These are phyloP conservation scores for Microcyclospora pomicola DNA, from an alignment of 2,329 filamentous ascomycete genomes.

Conservation along the genomic window DNA sequence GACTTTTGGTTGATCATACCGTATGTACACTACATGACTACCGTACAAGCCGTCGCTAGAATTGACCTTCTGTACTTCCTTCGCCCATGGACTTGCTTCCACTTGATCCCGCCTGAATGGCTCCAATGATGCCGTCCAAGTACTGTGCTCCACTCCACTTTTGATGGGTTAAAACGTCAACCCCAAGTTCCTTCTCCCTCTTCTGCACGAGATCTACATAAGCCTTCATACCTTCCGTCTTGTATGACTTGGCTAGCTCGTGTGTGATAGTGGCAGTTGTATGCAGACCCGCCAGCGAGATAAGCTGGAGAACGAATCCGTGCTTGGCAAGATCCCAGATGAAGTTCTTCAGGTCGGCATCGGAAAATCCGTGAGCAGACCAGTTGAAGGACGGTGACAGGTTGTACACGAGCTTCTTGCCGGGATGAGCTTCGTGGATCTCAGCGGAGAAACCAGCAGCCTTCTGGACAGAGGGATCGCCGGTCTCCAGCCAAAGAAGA, in stretches of 20 bases:
- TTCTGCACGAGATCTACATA: conserved; percentile 91
- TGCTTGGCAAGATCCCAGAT: conserved; percentile 93
- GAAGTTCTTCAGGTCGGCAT: conserved; percentile 72
- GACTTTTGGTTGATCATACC: too few species aligned
- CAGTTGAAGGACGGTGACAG: conserved; percentile 96
- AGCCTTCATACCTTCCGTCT: conserved; percentile 85
- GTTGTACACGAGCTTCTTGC: conserved; percentile 92
- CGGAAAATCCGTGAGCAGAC: conserved; percentile 86
- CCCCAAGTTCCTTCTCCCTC: conserved; percentile 77
- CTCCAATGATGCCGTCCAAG: conserved; percentile 78
- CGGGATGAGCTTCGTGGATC: conserved; percentile 55
- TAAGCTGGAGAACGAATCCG: conserved; percentile 55
- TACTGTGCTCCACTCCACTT: conserved; percentile 67
- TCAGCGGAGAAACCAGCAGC: conserved; percentile 61
- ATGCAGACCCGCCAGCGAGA: conserved; percentile 51
- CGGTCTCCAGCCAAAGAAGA: conserved; percentile 93
- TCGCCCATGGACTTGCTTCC: conserved; percentile 89
- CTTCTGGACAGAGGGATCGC: conserved; percentile 68
- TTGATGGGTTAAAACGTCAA: conserved; percentile 89
- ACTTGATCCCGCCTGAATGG: conserved; percentile 82
- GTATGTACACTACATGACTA: conserved; percentile 7
- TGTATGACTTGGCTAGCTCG: conserved; percentile 71
- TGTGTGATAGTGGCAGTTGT: conserved; percentile 49
- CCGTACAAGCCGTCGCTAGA: conserved; percentile 15
- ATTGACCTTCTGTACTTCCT: conserved; percentile 65